These are phyloP conservation scores for Magnaporthales sp. DNA, from an alignment of 2,329 filamentous ascomycete species.

Conservation along the genomic window DNA sequence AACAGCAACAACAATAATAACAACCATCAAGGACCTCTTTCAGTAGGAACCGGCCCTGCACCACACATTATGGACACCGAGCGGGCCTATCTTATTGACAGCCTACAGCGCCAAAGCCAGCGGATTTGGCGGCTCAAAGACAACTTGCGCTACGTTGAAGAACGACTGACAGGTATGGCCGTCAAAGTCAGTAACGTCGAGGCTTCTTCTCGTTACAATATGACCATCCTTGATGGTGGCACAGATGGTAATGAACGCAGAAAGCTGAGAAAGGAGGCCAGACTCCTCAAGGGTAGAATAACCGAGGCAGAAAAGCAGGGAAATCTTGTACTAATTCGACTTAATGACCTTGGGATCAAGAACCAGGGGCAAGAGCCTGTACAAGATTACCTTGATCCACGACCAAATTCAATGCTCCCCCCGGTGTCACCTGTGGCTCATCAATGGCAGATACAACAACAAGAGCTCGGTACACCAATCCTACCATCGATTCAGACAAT, in stretches of 20 bases:
- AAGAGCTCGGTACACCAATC: background rate
- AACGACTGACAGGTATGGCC: constrained; percentile 9
- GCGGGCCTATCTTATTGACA: constrained; percentile 32
- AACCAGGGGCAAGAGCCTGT: constrained; percentile 34
- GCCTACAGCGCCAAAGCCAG: constrained; percentile 30
- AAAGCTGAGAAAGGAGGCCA: constrained; percentile 30
- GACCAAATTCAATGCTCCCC: background rate
- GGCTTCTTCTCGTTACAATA: background rate
- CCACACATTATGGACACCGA: constrained; percentile 23
- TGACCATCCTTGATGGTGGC: background rate
- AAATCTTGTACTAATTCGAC: constrained; percentile 30
- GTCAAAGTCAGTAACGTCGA: background rate
- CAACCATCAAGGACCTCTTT: background rate
- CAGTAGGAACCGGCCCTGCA: background rate
- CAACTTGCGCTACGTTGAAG: constrained; percentile 28
- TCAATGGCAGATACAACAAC: no score
- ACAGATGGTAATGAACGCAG: constrained; percentile 7
- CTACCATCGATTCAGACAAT: background rate
- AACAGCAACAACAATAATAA: no score
- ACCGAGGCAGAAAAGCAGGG: constrained; percentile 37
- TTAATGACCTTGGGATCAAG: constrained; percentile 42
- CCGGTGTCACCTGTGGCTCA: background rate
- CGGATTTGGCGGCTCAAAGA: constrained; percentile 28
- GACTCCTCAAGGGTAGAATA: constrained; percentile 32
- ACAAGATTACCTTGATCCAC: background rate